Base-by-base conservation (phyloP, 257 asterid genomes). In the Nicotiana sylvestris region DNA sequence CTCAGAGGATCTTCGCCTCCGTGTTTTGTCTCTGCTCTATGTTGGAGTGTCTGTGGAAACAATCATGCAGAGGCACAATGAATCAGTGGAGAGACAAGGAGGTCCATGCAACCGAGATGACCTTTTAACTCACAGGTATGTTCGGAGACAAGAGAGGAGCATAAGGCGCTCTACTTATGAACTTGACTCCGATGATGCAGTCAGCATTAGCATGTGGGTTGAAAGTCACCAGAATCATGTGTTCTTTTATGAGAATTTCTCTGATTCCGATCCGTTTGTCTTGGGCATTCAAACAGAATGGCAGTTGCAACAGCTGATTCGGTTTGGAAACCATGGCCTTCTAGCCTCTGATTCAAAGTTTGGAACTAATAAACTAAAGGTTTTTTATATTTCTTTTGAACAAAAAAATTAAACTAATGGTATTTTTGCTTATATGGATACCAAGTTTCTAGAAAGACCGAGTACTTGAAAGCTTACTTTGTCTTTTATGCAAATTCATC, bases 31-130 rank as follows among this genome's bases (percentile, higher is more conserved):
- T 70, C 94, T 96, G 56, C 90, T 96, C 32, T 87, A 96, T 87
- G 98, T 91, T 85, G 99, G 99, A 74, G 99, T 96, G 78, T 93
- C 99, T 66, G 99, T 96, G 30, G 99, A 96, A 87, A 91, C 98
- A 85, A 94, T 96, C 80, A 96, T 96, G 98, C 99, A 96, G 90
- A 92, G 97, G 85, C 99, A 96, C 87, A 90, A 83, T 77, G 98
- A 96, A 84, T 88, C 93, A 9, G 99, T 96, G 85, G 95, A 93
- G 93, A 94, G 81, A 85, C 98, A 91, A 85, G 99, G 99, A 65
- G 98, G 99, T 70, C 98, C 98, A 13, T 85, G 86, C 90, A 96
- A 94, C 77, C 92, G 99, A 78, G 99, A 96, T 86, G 99, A 96
- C 90, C 93, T 96, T 61, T 85, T 96, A 89, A 96, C 95, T 17